Conservation (phyloP, 1,284 basidiomycete species). For the Malassezia yamatoensis region DNA sequence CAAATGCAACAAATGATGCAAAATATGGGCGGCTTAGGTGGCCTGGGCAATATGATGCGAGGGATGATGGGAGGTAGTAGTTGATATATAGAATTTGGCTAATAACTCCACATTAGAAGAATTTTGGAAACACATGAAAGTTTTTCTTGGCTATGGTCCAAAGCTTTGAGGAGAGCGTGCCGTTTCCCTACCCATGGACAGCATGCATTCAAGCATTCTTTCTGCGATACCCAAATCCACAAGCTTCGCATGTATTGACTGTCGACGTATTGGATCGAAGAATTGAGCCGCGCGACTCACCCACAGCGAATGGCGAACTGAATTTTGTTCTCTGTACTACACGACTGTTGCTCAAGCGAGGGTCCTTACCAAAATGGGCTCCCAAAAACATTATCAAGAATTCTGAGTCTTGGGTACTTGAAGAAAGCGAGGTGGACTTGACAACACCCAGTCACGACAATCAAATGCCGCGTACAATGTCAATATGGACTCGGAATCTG, state of each 20-base stretch:
- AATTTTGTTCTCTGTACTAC: slow-evolving; percentile 71
- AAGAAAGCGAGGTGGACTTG: slow-evolving; percentile 45
- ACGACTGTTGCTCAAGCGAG: slow-evolving; percentile 81
- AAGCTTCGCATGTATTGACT: slow-evolving; percentile 81
- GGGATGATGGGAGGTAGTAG: slow-evolving; percentile 61
- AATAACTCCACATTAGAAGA: background rate
- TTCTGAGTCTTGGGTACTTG: slow-evolving; percentile 45
- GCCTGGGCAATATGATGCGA: slow-evolving; percentile 62
- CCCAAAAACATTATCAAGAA: slow-evolving; percentile 61
- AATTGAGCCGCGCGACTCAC: slow-evolving; percentile 31
- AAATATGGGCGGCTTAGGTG: slow-evolving; percentile 46
- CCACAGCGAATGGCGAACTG: slow-evolving; percentile 23
- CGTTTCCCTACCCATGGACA: slow-evolving; percentile 22
- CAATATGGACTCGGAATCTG: slow-evolving; percentile 43
- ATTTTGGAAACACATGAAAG: background rate
- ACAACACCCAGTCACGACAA: background rate
- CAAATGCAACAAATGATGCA: slow-evolving; percentile 49
- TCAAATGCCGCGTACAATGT: slow-evolving; percentile 27
- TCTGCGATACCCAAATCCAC: slow-evolving; percentile 91
- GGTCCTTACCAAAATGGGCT: slow-evolving; percentile 80
- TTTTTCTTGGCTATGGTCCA: slow-evolving; percentile 3
- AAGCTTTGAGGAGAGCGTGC: background rate
- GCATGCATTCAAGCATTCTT: slow-evolving; percentile 61
- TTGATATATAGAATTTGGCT: slow-evolving; percentile 14
- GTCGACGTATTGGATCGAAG: slow-evolving; percentile 81